phyloP scores from a whole-genome alignment of 768 basidiomycete genomes.

The Agaricus blazei region DNA sequence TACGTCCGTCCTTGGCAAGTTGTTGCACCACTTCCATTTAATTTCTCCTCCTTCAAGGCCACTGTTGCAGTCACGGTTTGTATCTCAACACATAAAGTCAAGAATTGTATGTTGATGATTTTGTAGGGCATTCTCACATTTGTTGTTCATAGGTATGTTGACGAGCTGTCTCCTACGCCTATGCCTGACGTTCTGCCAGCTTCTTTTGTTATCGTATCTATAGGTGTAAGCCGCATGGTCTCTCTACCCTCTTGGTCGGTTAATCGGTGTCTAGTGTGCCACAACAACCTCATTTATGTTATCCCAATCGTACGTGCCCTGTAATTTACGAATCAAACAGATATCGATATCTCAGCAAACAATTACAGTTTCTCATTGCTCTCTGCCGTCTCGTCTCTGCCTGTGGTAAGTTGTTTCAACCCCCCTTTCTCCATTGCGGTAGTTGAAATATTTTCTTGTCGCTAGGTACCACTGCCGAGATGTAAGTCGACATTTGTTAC shows the following conservation, averaged over 20 bases:
- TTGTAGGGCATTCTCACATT: conserved; percentile 26
- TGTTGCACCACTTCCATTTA: not conserved
- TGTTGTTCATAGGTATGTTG: conserved; percentile 22
- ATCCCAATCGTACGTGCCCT: conserved; percentile 24
- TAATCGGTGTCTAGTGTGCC: conserved; percentile 25
- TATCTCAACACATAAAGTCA: not conserved
- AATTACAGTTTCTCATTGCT: conserved; percentile 19
- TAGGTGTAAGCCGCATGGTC: conserved; percentile 23
- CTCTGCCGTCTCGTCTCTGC: conserved; percentile 25
- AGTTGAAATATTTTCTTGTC: not conserved
- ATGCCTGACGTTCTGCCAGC: conserved; percentile 12
- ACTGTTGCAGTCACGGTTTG: conserved; percentile 23
- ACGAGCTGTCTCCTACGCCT: too few relatives aligned
- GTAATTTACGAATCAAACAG: not conserved
- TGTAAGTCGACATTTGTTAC: conserved; percentile 14
- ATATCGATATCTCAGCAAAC: not conserved
- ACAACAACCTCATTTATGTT: conserved; percentile 26
- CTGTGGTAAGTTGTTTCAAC: conserved; percentile 18
- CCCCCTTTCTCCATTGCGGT: not conserved
- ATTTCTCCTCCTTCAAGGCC: conserved; percentile 10
- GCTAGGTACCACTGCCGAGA: conserved; percentile 24
- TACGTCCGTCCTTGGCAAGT: not conserved
- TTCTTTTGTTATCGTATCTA: conserved; percentile 36
- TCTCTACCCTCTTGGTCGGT: not conserved
- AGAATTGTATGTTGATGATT: not conserved